Evolutionary conservation across 2,329 filamentous ascomycete genomes (phyloP).

Genomic region (Fusarium sp.): DNA sequence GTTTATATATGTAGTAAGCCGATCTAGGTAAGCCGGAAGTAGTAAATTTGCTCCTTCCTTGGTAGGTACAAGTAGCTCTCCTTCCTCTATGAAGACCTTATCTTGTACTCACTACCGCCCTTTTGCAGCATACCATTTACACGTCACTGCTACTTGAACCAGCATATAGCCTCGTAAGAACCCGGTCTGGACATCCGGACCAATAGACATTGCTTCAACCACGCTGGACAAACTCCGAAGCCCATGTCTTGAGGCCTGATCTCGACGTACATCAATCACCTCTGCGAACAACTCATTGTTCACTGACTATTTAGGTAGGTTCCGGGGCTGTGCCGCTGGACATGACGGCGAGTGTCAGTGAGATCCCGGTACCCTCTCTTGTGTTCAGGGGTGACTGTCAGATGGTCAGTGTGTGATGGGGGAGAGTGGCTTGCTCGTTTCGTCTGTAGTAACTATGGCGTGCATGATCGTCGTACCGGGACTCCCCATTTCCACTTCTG

Average conservation of each 20-base stretch:
- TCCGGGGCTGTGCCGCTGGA: neutral
- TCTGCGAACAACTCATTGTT: neutral
- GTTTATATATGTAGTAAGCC: neutral
- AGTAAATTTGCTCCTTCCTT: neutral
- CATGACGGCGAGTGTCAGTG: neutral
- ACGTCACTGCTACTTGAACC: neutral
- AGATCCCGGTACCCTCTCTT: neutral
- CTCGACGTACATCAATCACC: neutral
- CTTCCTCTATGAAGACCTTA: neutral
- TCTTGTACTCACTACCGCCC: neutral
- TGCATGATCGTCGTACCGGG: slow-evolving; percentile 21
- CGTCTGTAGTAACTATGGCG: slow-evolving; percentile 31
- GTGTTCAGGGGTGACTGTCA: slow-evolving; percentile 18
- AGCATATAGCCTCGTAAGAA: neutral
- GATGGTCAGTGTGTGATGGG: neutral
- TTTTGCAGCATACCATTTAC: neutral
- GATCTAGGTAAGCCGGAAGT: neutral
- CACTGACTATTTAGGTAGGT: neutral
- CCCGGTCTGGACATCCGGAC: neutral
- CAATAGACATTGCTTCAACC: slow-evolving; percentile 4
- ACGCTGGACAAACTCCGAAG: neutral
- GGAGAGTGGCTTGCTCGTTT: slow-evolving; percentile 7
- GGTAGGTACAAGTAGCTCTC: neutral
- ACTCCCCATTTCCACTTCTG: neutral
- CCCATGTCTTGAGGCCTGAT: neutral